Percentiles rank a stretch among this genome's conserved stretches.
These are phyloP conservation scores for Leucocoprinus birnbaumii DNA, from an alignment of 768 basidiomycete species.

Conservation along the genomic window DNA sequence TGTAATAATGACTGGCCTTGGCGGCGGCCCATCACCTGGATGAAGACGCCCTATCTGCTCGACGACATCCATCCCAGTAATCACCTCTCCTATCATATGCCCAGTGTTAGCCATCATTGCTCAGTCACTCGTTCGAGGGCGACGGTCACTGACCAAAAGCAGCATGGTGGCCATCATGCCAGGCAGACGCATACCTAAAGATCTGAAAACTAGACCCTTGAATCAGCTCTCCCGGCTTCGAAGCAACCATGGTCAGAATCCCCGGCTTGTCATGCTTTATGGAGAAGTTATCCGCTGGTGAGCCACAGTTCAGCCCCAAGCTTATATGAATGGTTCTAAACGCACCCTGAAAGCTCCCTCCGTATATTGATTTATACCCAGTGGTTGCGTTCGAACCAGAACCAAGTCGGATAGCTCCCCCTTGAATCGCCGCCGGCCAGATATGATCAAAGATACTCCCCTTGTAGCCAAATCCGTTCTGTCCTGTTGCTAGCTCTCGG, in stretches of 20 bases:
- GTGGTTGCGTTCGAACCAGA: slow-evolving; percentile 39
- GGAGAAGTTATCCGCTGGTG: slow-evolving; percentile 64
- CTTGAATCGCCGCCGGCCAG: slow-evolving; percentile 78
- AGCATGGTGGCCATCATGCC: neutral
- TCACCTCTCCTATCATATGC: neutral
- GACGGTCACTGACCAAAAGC: neutral
- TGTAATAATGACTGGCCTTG: neutral
- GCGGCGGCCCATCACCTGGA: neutral
- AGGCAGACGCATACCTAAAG: neutral
- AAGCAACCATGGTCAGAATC: slow-evolving; percentile 60
- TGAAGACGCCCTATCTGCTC: neutral
- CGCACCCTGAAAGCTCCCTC: slow-evolving; percentile 61
- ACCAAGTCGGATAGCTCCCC: slow-evolving; percentile 25
- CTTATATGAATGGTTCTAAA: neutral
- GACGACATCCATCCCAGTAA: neutral
- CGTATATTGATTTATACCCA: slow-evolving; percentile 80
- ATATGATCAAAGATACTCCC: slow-evolving; percentile 71
- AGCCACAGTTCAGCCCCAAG: slow-evolving; percentile 38
- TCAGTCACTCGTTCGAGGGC: too few species aligned
- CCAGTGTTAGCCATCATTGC: too few species aligned
- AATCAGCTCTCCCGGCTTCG: neutral
- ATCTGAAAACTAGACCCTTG: neutral
- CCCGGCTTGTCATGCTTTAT: slow-evolving; percentile 72
- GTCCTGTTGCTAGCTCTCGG: slow-evolving; percentile 81
- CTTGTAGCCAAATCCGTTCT: slow-evolving; percentile 71